Evolutionary conservation across 768 basidiomycete genomes (phyloP), one percentile per base, ranked within the genome.

Genomic region (Kwoniella heveanensis): DNA sequence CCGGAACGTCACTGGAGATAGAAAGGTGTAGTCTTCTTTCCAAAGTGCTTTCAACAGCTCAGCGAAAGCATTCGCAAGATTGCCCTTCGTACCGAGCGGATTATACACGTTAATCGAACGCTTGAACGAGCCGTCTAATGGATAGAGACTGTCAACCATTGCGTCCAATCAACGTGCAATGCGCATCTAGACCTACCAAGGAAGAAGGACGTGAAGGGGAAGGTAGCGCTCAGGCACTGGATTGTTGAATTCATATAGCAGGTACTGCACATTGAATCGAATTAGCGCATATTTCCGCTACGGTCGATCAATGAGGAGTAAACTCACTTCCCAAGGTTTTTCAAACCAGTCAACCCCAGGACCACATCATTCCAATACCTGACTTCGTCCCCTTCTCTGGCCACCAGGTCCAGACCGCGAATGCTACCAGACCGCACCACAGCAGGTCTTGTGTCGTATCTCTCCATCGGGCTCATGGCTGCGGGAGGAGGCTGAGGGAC

Each of bases 221-320:
- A 86, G 0, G 95, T 96, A 0, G 94, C 94, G 76, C 88, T 92
- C 76, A 99, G 82, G 79, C 96, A 99, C 80, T 99, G 96, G 17
- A 99, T 86, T 6, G 92, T 93, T 29, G 96, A 91, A 78, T 98
- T 98, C 92, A 98, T 98, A 77, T 98, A 99, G 79, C 96, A 99
- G 8, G 96, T 99, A 78, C 97, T 98, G 88, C 9, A 47, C 7
- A 13, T 7, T 36, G 7, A 36, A 13, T 22, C n/a, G 29, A 26
- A 49, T 60, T 32, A 66, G 46, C 56, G 19, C 37, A 27, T 30
- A 39, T 22, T 12, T 32, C 19, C 30, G 32, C 32, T 59, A 36
- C 1, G 2, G 17, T 46, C 13, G 25, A 37, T 54, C 25, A 27
- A 52, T 22, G 12, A 15, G 12, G 22, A 24, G 2, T 19, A n/a